Base-by-base conservation (phyloP, 495 filamentous ascomycete genomes). In the Cetradonia linearis region DNA sequence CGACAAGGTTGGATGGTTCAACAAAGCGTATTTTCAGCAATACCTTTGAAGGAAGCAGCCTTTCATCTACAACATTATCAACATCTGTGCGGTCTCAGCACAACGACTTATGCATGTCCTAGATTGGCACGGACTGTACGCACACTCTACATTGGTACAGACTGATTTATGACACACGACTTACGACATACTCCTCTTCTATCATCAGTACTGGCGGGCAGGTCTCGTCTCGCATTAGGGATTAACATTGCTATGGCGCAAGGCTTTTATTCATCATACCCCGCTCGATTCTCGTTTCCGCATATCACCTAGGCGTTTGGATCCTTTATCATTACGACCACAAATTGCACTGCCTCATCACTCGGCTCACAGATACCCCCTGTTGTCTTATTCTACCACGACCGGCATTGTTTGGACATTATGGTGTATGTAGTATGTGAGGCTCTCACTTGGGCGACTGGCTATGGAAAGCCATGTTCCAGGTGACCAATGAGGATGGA, bases 1-100 rank as follows among this genome's bases (percentile, higher is more conserved):
- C 69, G 87, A 96, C 25, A 85, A 84, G 55, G 88, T 95, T 53
- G 89, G 89, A 57, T 96, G 91, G 89, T 86, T 96, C 65, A 78
- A 88, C 36, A 73, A 76, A 14, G 70, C 81, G 47, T 81, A 76
- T 73, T 84, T 91, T 64, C 66, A 72, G 57, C 62, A 78, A 48
- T 81, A 77, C 67, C 61, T 83, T 56, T 74, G 56, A 70, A 46
- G 38, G 28, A 36, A 1, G n/a, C 49, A 18, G 16, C 42, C 20
- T 11, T 18, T 30, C 34, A 40, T 52, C 14, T 53, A 52, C 47
- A 18, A 40, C 9, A 10, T 10, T 20, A 25, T 46, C 42, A 46
- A 25, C 8, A 46, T 46, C 42, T 25, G 11, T 23, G 42, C 20
- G 11, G 5, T 46, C 25, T 10, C 42, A 14, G 42, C 5, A 42